A percentile compares a stretch with the other conserved stretches of the same genome.
Evolutionary conservation across 2,329 filamentous ascomycete genomes (phyloP).

Genomic region (Colletotrichum abscissum): DNA sequence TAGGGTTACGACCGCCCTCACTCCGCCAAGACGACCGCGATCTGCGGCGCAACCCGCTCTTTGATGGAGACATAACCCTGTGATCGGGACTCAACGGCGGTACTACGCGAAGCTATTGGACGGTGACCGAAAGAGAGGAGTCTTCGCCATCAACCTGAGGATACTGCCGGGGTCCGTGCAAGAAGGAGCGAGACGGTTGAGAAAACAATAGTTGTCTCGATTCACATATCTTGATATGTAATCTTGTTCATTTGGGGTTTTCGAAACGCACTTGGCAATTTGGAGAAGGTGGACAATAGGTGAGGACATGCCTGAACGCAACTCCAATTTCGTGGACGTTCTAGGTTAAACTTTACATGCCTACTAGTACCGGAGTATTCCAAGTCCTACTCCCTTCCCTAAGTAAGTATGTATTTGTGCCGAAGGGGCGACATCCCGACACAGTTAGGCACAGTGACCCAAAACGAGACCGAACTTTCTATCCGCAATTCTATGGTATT

Average conservation of each 20-base stretch:
- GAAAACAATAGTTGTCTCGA: neutral
- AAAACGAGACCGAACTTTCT: neutral
- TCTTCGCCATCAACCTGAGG: neutral
- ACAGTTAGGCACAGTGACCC: neutral
- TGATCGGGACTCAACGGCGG: neutral
- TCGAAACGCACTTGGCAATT: neutral
- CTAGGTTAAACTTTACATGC: no score
- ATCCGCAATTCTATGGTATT: neutral
- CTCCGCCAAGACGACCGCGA: slow-evolving; percentile 3
- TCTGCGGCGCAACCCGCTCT: neutral
- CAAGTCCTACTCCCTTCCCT: neutral
- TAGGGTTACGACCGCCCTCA: neutral
- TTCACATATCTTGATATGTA: neutral
- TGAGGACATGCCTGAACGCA: neutral
- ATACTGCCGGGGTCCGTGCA: neutral
- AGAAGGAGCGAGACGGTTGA: neutral
- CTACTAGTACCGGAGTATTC: no score
- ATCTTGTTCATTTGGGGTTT: neutral
- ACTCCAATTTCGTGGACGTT: neutral
- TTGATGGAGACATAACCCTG: neutral
- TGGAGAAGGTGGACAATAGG: neutral
- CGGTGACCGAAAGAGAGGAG: neutral
- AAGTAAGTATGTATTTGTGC: neutral
- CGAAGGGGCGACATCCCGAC: neutral
- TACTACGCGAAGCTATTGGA: neutral